Evolutionary conservation across 2,329 filamentous ascomycete genomes (phyloP), one percentile per base, ranked within the genome.

Genomic region (Monosporascus sp.): DNA sequence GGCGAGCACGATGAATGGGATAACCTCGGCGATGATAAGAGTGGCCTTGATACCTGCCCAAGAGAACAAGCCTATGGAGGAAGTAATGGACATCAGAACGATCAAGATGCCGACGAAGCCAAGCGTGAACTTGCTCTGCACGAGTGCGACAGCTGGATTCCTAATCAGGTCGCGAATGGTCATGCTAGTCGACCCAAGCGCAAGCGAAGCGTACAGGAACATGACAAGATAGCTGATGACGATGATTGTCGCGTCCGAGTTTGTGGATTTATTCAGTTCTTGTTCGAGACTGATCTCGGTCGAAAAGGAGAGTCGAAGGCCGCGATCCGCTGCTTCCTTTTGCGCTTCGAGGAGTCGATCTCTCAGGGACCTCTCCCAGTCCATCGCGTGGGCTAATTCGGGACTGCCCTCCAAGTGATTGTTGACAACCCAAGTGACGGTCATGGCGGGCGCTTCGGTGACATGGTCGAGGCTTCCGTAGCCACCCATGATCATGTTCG

Each of bases 221-320:
- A 99, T 99, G 75, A 97, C 90, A 58, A 97, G 80, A 73, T 99
- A 99, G 78, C 93, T 97, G 72, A 99, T 87, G 51, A 93, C 84
- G 24, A 99, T 85, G 64, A 99, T 99, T 70, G 93, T 97, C 45
- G 93, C 95, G 70, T 99, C 94, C 0, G 94, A 97, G 70, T 99
- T 99, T 49, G 91, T 97, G 38, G 91, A 96, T 73, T 97, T 96
- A 76, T 97, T 99, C 54, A 99, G 79, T 67, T 99, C 94, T 68
- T 97, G 82, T 68, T 97, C 93, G 56, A 99, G 76, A 70, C 92
- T 97, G 70, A 93, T 89, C 72, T 99, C 94, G 0, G 94, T 96
- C 49, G 86, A 96, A 78, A 97, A 99, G 7, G 92, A 97, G 37
- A 99, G 75, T 20, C 94, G 82, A 9, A 99, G 79, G 1, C 92